A percentile compares a stretch with the other conserved stretches of the same genome.
Evolutionary conservation across 73 alveolate species (phyloP).

Genomic region (Breviolum minutum): DNA sequence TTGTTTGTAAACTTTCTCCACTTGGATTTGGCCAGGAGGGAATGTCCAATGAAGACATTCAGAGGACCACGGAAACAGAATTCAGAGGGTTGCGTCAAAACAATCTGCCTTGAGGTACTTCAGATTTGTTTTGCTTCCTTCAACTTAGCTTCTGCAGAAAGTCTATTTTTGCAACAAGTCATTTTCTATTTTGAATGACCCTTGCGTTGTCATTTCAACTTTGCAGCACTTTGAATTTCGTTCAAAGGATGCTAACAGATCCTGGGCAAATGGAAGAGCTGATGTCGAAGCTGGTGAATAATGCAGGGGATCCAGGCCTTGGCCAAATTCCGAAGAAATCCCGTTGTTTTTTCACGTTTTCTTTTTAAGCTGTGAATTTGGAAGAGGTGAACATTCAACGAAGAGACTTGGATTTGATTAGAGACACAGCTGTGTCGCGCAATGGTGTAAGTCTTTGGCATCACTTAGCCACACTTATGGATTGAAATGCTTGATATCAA

Average conservation of each 20-base stretch:
- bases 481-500: background rate
- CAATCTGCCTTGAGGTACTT: no score
- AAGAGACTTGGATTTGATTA: background rate
- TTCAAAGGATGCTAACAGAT: conserved; percentile 37
- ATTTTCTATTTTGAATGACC: no score
- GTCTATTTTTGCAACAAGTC: no score
- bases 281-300: conserved; percentile 58
- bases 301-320: conserved; percentile 62
- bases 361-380: background rate
- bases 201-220: background rate
- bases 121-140: no score
- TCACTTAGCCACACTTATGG: no score
- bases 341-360: background rate
- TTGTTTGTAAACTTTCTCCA: background rate
- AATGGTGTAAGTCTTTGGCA: no score
- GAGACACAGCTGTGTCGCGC: background rate
- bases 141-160: no score
- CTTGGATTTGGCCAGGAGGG: conserved; percentile 8
- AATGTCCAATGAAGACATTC: conserved; percentile 64
- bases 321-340: background rate
- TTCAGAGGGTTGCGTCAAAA: no score
- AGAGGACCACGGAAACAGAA: conserved; percentile 22
- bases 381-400: background rate
- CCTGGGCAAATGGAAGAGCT: conserved; percentile 14
- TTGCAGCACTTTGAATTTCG: no score